Conservation (phyloP, 2,329 filamentous ascomycete species). For the Calcarisporium arbuscula region DNA sequence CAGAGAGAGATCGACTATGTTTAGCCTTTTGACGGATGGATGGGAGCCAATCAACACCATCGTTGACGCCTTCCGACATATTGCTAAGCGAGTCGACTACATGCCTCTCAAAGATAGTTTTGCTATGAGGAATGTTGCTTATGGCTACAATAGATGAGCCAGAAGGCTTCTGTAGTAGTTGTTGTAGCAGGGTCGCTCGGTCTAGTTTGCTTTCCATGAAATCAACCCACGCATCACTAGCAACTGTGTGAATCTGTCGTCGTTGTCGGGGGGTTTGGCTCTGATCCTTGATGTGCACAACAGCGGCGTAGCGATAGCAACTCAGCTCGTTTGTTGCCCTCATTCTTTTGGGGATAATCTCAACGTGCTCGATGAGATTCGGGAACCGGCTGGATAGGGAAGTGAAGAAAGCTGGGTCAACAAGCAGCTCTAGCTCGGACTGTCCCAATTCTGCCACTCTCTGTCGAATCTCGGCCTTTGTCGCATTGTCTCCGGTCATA, state of each 20-base stretch:
- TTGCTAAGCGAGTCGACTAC: slow-evolving; percentile 7
- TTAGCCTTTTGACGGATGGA: slow-evolving; percentile 1
- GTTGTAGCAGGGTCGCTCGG: neutral
- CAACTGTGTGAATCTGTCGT: neutral
- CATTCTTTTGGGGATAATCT: slow-evolving; percentile 20
- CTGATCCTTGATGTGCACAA: slow-evolving; percentile 11
- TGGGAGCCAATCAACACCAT: neutral
- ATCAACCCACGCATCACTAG: slow-evolving; percentile 5
- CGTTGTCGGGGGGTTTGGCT: no score
- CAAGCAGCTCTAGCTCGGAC: slow-evolving; percentile 15
- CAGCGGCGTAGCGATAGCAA: slow-evolving; percentile 18
- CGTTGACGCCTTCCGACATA: no score
- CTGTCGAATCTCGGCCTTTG: slow-evolving; percentile 2
- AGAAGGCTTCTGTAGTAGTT: neutral
- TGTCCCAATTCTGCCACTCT: slow-evolving; percentile 10
- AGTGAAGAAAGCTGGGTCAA: slow-evolving; percentile 20
- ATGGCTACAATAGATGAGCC: slow-evolving; percentile 2
- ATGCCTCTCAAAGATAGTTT: slow-evolving; percentile 18
- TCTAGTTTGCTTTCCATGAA: slow-evolving; percentile 2
- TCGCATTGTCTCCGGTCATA: slow-evolving; percentile 1
- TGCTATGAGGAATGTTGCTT: slow-evolving; percentile 15
- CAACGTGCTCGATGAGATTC: slow-evolving; percentile 14
- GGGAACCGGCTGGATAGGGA: slow-evolving; percentile 8
- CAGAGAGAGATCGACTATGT: slow-evolving; percentile 1
- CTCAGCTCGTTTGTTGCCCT: slow-evolving; percentile 19